Evolutionary conservation across 805 yeast species (phyloP), one percentile per base, ranked within the genome.

Genomic region (Starmerella floris): DNA sequence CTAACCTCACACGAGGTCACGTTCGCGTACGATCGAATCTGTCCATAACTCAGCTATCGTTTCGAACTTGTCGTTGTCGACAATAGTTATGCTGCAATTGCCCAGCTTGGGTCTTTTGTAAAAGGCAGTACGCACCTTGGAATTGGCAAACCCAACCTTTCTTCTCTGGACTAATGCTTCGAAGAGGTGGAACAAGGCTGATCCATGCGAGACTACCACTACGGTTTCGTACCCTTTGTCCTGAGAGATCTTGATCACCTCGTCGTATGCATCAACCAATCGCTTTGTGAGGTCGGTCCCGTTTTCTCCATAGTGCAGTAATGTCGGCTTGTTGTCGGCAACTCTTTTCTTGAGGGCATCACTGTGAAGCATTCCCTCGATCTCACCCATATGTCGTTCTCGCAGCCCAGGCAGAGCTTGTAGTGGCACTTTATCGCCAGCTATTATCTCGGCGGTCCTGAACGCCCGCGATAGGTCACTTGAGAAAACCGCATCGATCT

Each of bases 171-270:
- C 40, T 4, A 50, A 35, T 13, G 30, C 42, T 27, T 31, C 31
- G 37, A 54, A 36, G 30, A 54, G 42, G 20, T 41, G 39, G 22
- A 35, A 23, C 17, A 54, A 38, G 4, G 53, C 55, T 3, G 51
- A 48, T 13, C 58, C 58, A 33, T 54, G 58, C 10, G 55, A 50
- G 15, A 54, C 56, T 3, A 54, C 25, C 5, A 46, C 43, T 1
- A 53, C 25, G 8, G 42, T 44, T 2, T 30, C 10, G 35, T 37
- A 36, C 9, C 42, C 48, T 3, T 37, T 22, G 17, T 33, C 30
- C 4, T 31, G 26, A 20, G 41, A 34, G 3, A 35, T 30, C 3
- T n/a, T 32, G 1, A 41, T 2, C 2, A 51, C 30, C 6, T 39
- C 25, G 11, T 38, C 40, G 42, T 40, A 51, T 2, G 46, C 52